phyloP scores from a whole-genome alignment of 148 eudicot genomes.

The Rhododendron henanense region DNA sequence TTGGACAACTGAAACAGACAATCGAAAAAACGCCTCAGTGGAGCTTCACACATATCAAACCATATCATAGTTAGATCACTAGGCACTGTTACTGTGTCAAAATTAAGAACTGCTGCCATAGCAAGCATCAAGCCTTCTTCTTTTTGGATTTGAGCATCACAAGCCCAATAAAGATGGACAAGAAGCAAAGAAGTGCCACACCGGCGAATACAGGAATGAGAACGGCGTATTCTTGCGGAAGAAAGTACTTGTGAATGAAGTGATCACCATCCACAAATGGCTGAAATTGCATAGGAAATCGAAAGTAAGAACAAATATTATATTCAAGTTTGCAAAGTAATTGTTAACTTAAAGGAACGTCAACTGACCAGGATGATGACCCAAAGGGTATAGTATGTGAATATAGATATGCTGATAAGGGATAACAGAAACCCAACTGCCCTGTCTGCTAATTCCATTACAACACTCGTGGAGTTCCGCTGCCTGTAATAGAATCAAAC shows the following conservation, averaged over 20 bases:
- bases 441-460: slow-evolving; percentile 88
- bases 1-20: background rate
- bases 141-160: slow-evolving; percentile 87
- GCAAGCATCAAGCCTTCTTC: slow-evolving; percentile 52
- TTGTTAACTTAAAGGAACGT: background rate
- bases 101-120: background rate
- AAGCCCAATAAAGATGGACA: slow-evolving; percentile 63
- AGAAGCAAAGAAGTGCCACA: slow-evolving; percentile 65
- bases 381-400: slow-evolving; percentile 93
- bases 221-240: slow-evolving; percentile 78
- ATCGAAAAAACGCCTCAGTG: background rate
- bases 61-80: background rate
- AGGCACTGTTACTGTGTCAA: background rate
- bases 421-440: slow-evolving; percentile 74
- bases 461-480: background rate
- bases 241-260: slow-evolving; percentile 84
- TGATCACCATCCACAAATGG: slow-evolving; percentile 87
- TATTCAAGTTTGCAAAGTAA: background rate
- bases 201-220: slow-evolving; percentile 76
- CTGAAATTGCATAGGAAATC: slow-evolving; percentile 38
- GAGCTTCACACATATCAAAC: background rate
- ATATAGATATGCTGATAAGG: slow-evolving; percentile 63
- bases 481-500: background rate
- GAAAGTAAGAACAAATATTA: background rate
- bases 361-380: slow-evolving; percentile 77